Evolutionary conservation across 495 filamentous ascomycete genomes (phyloP), one percentile per base, ranked within the genome.

Genomic region (Aspergillus bridgeri): DNA sequence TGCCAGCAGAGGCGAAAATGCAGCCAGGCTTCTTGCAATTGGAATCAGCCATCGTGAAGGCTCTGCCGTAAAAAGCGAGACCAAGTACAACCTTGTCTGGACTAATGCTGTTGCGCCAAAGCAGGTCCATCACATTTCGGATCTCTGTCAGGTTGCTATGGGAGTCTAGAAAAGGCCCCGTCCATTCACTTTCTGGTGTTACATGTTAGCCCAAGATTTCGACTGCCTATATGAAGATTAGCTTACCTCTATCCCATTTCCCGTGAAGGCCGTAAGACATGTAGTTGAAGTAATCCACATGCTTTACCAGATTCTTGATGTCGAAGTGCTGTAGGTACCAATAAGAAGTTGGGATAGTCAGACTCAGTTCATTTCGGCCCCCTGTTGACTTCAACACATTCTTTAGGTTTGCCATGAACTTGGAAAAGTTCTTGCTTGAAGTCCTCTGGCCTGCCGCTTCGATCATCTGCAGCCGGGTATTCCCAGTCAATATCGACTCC

Each of bases 401-500:
- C 9, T 69, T 54, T 61, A 84, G 64, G 42, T 81, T 75, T 22
- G 68, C 67, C 3, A 83, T 48, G 5, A 85, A 65, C 0, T 18
- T 21, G 1, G 75, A 69, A 55, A 70, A 77, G 53, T 83, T 82
- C 0, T 25, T 60, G 5, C 0, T 25, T 60, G 5, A 48, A 67
- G 59, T 84, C 81, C 15, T 46, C 69, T 5, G 45, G 21, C 0
- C 55, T 48, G 0, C 81, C 79, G 6, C 67, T 61, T 5, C 73
- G 69, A 13, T 78, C 74, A 17, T 54, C 24, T 1, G 71, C 70
- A 0, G 22, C 75, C 1, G 80, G 80, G 54, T 80, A 83, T 54
- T 83, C 78, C 81, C 82, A 85, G 60, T 85, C 82, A 5, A 86
- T 52, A 53, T 86, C 82, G 3, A 83, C 67, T 1, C 83, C 83